These are phyloP conservation scores for Tulasnella sp. DNA, from an alignment of 768 basidiomycete genomes.

Conservation along the genomic window DNA sequence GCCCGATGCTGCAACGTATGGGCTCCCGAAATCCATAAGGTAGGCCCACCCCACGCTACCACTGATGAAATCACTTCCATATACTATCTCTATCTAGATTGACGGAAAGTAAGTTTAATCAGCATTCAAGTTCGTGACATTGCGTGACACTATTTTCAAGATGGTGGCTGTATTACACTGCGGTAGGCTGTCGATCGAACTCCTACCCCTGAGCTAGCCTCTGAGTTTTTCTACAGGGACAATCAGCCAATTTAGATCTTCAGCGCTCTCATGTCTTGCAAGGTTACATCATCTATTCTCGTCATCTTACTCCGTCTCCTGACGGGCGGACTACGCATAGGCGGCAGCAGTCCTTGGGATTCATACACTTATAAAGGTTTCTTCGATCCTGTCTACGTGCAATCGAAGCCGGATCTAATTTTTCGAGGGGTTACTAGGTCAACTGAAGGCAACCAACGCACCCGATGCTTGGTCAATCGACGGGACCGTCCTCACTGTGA, in stretches of 20 bases:
- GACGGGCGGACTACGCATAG: background rate
- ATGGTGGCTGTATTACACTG: background rate
- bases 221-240: background rate
- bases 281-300: background rate
- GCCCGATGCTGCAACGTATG: background rate
- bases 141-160: background rate
- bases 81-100: background rate
- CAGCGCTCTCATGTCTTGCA: background rate
- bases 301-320: background rate
- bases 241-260: background rate
- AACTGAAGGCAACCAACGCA: constrained; percentile 15
- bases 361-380: background rate
- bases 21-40: background rate
- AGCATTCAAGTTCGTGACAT: background rate
- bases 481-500: constrained; percentile 9
- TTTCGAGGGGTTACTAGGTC: background rate
- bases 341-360: constrained; percentile 7
- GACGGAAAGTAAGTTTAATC: background rate
- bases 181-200: background rate
- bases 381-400: background rate
- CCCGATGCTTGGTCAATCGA: constrained; percentile 20
- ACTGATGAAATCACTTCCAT: background rate
- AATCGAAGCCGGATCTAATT: background rate
- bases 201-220: background rate
- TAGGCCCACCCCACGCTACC: background rate